Base-by-base conservation (phyloP, 2,329 filamentous ascomycete genomes). In the Aaosphaeria pasadenensis region DNA sequence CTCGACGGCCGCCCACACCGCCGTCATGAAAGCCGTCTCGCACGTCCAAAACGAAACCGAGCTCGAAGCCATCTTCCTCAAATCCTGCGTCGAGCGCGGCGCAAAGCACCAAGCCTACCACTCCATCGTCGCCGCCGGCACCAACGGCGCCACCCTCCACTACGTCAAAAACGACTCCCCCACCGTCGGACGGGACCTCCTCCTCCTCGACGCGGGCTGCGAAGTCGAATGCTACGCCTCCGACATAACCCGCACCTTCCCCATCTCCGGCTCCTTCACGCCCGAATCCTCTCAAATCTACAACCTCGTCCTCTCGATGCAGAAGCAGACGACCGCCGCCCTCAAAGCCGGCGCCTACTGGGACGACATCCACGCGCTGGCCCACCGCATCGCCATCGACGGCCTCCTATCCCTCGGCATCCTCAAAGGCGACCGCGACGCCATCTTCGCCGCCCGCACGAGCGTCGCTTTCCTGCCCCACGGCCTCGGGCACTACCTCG, bases 61-160 rank as follows among this genome's bases (percentile, higher is more conserved):
- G 67, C 82, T 96, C 31, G 87, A 95, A 67, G 91, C 85, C 1
- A 72, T 85, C 1, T 96, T 96, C 66, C 70, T 95, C 7, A 84
- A 89, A 64, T 78, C 80, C 30, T 95, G 89, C 67, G 82, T 94
- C 50, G 80, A 85, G 44, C 79, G 86, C 51, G 88, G 88, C 28
- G 87, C 87, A 45, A 86, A 85, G 64, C 84, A 94, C 59, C 90
- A 95, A 76, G 86, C 92, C 1, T 97, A 97, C 71, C 83, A 88
- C 56, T 86, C 87, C 51, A 96, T 97, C 61, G 84, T 94, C 13
- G 92, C 90, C 0, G 82, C 83, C 32, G 92, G 92, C 7, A 80
- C 84, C 5, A 86, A 88, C 11, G 91, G 88, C 0, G 89, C 91
- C 5, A 94, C 89, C 1, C 79, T 96, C 32, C 92, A 96, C 73